A percentile compares a stretch with the other conserved stretches of the same genome.
Conservation (phyloP, 331 rosid species). For the Acacia concinna region DNA sequence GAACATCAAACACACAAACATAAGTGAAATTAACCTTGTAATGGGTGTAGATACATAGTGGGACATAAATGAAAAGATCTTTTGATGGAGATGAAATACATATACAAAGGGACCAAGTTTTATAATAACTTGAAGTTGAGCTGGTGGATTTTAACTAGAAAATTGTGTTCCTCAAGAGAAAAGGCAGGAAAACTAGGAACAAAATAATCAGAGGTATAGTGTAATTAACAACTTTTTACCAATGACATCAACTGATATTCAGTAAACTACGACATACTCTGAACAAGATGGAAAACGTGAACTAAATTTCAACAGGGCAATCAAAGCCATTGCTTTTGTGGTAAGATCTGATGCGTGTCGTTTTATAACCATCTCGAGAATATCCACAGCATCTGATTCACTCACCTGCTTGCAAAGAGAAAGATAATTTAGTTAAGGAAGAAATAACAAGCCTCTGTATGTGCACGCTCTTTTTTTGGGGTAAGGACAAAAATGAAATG, state of each 20-base stretch:
- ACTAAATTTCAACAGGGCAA: constrained; percentile 87
- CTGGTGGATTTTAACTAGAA: constrained; percentile 1
- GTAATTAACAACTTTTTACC: background rate
- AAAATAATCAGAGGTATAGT: constrained; percentile 15
- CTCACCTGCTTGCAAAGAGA: constrained; percentile 63
- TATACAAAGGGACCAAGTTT: constrained; percentile 16
- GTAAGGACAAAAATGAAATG: background rate
- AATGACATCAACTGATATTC: background rate
- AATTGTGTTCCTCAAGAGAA: constrained; percentile 24
- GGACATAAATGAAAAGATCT: constrained; percentile 6
- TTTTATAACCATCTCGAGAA: constrained; percentile 69
- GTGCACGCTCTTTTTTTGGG: background rate
- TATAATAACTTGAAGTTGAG: background rate
- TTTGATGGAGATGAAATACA: constrained; percentile 13
- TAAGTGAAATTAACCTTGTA: constrained; percentile 22
- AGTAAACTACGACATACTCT: constrained; percentile 56
- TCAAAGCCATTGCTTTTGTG: constrained; percentile 89
- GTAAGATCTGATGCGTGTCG: constrained; percentile 73
- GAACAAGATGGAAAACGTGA: constrained; percentile 96
- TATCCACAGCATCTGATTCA: constrained; percentile 83
- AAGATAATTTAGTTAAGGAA: background rate
- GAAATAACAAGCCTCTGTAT: constrained; percentile 1
- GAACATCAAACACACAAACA: constrained; percentile 16
- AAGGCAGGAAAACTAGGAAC: constrained; percentile 21
- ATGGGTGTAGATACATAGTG: background rate